Conservation (phyloP, 2,329 filamentous ascomycete species). For the Talaromyces atroroseus region DNA sequence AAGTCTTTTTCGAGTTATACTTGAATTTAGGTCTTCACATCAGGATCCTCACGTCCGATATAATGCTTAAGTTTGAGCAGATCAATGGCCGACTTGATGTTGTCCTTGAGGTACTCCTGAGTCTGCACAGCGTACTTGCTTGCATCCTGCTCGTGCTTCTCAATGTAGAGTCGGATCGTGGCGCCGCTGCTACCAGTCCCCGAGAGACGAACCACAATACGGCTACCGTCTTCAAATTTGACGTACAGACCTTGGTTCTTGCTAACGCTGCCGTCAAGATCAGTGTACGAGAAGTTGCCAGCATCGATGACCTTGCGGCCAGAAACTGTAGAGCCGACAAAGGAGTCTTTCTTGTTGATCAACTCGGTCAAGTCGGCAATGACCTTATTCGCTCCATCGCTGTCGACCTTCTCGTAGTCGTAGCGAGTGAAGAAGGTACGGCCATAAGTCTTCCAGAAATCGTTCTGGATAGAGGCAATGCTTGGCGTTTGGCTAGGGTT, state of each 20-base stretch:
- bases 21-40: conserved; percentile 77
- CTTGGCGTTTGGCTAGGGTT: conserved; percentile 75
- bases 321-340: conserved; percentile 75
- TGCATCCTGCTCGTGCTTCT: conserved; percentile 84
- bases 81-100: conserved; percentile 77
- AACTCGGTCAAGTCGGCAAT: conserved; percentile 73
- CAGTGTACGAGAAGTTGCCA: conserved; percentile 96
- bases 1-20: background rate
- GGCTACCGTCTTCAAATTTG: conserved; percentile 88
- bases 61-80: conserved; percentile 91
- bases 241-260: conserved; percentile 95
- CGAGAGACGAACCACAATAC: conserved; percentile 89
- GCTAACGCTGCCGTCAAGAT: conserved; percentile 93
- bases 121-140: conserved; percentile 58
- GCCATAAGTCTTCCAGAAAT: conserved; percentile 95
- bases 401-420: conserved; percentile 94
- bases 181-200: conserved; percentile 93
- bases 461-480: conserved; percentile 92
- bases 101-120: conserved; percentile 91
- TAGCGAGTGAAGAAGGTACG: conserved; percentile 99
- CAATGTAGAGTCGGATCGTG: conserved; percentile 93
- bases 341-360: conserved; percentile 66
- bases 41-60: conserved; percentile 84
- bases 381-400: conserved; percentile 84
- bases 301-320: conserved; percentile 82